Evolutionary conservation across 1,284 basidiomycete species (phyloP).

Genomic region (Cerrena zonata): DNA sequence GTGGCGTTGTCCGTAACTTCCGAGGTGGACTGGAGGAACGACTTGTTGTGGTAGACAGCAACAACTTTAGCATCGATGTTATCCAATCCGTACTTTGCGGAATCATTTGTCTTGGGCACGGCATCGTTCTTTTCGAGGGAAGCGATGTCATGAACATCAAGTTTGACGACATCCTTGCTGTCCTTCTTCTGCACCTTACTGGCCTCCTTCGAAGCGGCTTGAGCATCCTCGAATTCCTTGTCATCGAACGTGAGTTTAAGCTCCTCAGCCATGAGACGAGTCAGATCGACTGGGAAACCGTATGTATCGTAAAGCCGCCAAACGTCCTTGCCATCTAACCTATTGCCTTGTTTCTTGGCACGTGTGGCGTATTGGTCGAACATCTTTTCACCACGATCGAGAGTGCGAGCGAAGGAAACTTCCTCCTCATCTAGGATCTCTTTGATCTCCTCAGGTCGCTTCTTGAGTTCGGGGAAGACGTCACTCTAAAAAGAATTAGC

Average conservation of each 20-base stretch:
- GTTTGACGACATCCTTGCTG: constrained; percentile 68
- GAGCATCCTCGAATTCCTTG: constrained; percentile 85
- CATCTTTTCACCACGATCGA: constrained; percentile 93
- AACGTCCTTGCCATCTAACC: constrained; percentile 86
- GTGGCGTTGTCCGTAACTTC: constrained; percentile 57
- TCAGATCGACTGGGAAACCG: constrained; percentile 96
- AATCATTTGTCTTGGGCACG: constrained; percentile 93
- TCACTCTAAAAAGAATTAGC: constrained; percentile 53
- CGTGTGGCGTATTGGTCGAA: constrained; percentile 86
- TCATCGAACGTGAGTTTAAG: constrained; percentile 82
- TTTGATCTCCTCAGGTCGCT: constrained; percentile 80
- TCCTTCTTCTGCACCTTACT: constrained; percentile 81
- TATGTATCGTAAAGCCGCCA: constrained; percentile 98
- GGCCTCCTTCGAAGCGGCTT: constrained; percentile 84
- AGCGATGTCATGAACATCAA: constrained; percentile 94
- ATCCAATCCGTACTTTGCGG: constrained; percentile 63
- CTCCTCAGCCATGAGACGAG: constrained; percentile 96
- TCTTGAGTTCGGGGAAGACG: constrained; percentile 91
- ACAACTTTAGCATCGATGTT: constrained; percentile 76
- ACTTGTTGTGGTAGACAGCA: constrained; percentile 80
- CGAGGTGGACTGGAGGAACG: constrained; percentile 69
- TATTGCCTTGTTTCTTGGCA: constrained; percentile 63
- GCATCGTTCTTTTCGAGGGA: constrained; percentile 73
- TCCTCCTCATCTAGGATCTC: constrained; percentile 98
- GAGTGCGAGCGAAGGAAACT: constrained; percentile 90